These are phyloP conservation scores for Stachybotrys chlorohalonatus DNA, from an alignment of 2,329 filamentous ascomycete genomes.

Conservation along the genomic window DNA sequence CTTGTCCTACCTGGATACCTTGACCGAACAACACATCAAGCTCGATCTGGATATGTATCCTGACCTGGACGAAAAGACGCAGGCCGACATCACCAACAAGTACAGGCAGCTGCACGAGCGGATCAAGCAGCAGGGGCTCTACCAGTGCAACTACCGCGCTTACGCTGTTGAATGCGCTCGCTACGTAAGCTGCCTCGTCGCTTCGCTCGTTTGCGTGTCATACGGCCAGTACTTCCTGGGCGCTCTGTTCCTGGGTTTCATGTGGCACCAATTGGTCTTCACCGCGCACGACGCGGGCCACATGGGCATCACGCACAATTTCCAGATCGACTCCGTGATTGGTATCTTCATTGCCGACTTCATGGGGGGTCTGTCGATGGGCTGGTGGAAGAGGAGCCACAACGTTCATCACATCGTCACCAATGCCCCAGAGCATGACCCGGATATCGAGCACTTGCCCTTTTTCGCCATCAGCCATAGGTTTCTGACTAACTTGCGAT, in stretches of 20 bases:
- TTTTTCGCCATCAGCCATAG: constrained; percentile 82
- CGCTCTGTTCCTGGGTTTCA: constrained; percentile 65
- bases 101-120: constrained; percentile 71
- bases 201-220: constrained; percentile 53
- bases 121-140: constrained; percentile 67
- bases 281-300: constrained; percentile 92
- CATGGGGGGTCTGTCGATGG: constrained; percentile 77
- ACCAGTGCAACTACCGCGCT: constrained; percentile 71
- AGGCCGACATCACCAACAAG: constrained; percentile 66
- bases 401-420: constrained; percentile 97
- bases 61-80: constrained; percentile 60
- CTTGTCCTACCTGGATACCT: constrained; percentile 60
- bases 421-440: constrained; percentile 90
- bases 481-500: constrained; percentile 62
- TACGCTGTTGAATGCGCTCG: constrained; percentile 69
- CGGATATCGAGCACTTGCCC: constrained; percentile 86
- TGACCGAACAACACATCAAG: constrained; percentile 65
- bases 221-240: constrained; percentile 60
- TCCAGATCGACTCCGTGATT: constrained; percentile 72
- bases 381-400: constrained; percentile 97
- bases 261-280: constrained; percentile 96
- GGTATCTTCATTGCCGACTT: constrained; percentile 88
- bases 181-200: constrained; percentile 55
- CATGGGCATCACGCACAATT: constrained; percentile 94
- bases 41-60: constrained; percentile 78